A percentile compares a stretch with the other conserved stretches of the same genome.
Evolutionary conservation across 2,329 filamentous ascomycete species (phyloP).

Genomic region (Alternaria longipes): DNA sequence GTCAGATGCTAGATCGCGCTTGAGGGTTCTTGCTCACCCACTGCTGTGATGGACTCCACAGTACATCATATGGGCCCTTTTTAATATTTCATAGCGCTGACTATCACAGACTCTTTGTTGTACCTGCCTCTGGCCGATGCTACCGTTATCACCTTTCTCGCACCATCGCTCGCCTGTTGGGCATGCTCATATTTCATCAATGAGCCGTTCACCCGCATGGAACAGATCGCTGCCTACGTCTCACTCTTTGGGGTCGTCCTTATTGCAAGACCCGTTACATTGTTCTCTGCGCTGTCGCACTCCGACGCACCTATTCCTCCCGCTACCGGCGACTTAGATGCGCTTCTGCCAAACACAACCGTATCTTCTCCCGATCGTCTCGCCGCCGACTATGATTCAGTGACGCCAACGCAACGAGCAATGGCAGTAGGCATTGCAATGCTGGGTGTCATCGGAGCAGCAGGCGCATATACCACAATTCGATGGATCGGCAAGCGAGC

Average conservation of each 20-base stretch:
- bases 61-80: slow-evolving; percentile 7
- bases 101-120: slow-evolving; percentile 65
- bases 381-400: slow-evolving; percentile 52
- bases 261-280: slow-evolving; percentile 75
- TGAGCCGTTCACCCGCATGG: slow-evolving; percentile 79
- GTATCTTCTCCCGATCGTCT: slow-evolving; percentile 26
- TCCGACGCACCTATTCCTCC: slow-evolving; percentile 35
- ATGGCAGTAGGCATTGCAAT: slow-evolving; percentile 76
- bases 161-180: slow-evolving; percentile 80
- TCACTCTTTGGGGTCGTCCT: slow-evolving; percentile 83
- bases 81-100: slow-evolving; percentile 36
- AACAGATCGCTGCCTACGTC: slow-evolving; percentile 78
- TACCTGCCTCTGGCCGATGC: slow-evolving; percentile 88
- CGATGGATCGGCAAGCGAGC: slow-evolving; percentile 81
- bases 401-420: slow-evolving; percentile 72
- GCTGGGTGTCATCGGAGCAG: slow-evolving; percentile 78
- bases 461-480: slow-evolving; percentile 77
- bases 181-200: slow-evolving; percentile 78
- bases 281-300: slow-evolving; percentile 57
- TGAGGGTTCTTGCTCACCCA: neutral
- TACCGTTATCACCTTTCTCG: slow-evolving; percentile 87
- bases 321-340: slow-evolving; percentile 45
- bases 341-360: slow-evolving; percentile 41
- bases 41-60: slow-evolving; percentile 4
- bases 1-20: neutral